Evolutionary conservation across 2,329 filamentous ascomycete species (phyloP), one percentile per base, ranked within the genome.

Genomic region (Trichoderma cornu-damae): DNA sequence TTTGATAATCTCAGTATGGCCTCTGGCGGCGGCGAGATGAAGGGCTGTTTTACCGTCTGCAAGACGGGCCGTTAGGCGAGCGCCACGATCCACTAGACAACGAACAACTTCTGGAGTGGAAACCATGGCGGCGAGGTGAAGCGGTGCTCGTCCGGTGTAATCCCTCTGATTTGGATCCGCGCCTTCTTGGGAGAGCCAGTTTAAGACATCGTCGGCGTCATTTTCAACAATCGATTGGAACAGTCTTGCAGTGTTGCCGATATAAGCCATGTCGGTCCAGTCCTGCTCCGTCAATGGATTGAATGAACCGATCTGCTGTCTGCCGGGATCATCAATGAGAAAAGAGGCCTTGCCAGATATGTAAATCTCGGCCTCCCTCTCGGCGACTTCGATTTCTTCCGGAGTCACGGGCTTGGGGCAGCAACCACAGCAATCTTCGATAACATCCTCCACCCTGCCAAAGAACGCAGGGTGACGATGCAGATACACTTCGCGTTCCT

Each of bases 181-280:
- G 2, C 76, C 85, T 58, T 90, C 84, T 64, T 88, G 83, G 4
- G 76, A 72, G 22, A 84, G 77, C 86, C 89, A 95, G 62, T 85
- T 82, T 63, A 83, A 71, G 3, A 95, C 87, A 61, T 83, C 80
- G 35, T 89, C 84, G 3, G 87, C 63, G 68, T 95, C 86, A 1
- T 80, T 77, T 63, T 91, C 85, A 3, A 92, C 83, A 58, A 96
- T 95, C 1, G 88, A 90, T 66, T 91, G 87, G 65, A 89, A 95
- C 2, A 96, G 77, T 14, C 81, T 78, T 35, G 83, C 84, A 1
- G 89, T 92, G 62, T 91, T 89, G 9, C 89, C 88, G 34, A 95
- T 80, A 63, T 95, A 96, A 0, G 90, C 89, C 89, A 95, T 94
- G 62, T 92, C 88, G 0, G 90, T 94, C 89, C 90, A 95, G 66